phyloP scores from a whole-genome alignment of 768 basidiomycete genomes.

The Cystobasidium ongulense region DNA sequence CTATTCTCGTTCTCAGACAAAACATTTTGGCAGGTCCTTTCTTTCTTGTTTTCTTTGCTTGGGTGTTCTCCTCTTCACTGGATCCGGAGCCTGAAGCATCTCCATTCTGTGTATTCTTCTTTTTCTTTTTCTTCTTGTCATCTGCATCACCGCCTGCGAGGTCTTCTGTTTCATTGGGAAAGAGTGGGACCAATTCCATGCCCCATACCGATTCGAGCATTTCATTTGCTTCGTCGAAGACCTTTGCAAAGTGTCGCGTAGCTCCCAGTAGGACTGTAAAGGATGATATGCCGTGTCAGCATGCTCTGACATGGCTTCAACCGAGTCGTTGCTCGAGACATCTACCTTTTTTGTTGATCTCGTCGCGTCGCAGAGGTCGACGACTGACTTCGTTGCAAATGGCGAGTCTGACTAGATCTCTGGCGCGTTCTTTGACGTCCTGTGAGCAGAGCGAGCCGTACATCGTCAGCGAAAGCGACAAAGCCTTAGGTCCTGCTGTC shows the following conservation, averaged over 20 bases:
- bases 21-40: conserved; percentile 16
- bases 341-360: conserved; percentile 31
- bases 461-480: not conserved
- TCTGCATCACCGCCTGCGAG: not conserved
- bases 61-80: not conserved
- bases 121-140: not conserved
- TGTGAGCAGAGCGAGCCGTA: not conserved
- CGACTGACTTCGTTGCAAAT: conserved; percentile 23
- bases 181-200: conserved; percentile 11
- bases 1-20: conserved; percentile 3
- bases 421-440: conserved; percentile 20
- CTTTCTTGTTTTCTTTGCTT: not conserved
- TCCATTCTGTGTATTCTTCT: conserved; percentile 17
- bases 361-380: conserved; percentile 18
- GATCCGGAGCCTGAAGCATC: not conserved
- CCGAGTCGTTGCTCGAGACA: no score
- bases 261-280: conserved; percentile 16
- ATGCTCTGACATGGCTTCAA: no score
- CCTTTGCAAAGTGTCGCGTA: not conserved
- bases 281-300: not conserved
- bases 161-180: conserved; percentile 12
- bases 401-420: conserved; percentile 22
- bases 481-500: not conserved
- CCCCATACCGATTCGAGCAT: conserved; percentile 2
- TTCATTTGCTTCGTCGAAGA: conserved; percentile 7